Evolutionary conservation across 371 early-diverging fungal species (phyloP).

Genomic region (Mortierella sp.): DNA sequence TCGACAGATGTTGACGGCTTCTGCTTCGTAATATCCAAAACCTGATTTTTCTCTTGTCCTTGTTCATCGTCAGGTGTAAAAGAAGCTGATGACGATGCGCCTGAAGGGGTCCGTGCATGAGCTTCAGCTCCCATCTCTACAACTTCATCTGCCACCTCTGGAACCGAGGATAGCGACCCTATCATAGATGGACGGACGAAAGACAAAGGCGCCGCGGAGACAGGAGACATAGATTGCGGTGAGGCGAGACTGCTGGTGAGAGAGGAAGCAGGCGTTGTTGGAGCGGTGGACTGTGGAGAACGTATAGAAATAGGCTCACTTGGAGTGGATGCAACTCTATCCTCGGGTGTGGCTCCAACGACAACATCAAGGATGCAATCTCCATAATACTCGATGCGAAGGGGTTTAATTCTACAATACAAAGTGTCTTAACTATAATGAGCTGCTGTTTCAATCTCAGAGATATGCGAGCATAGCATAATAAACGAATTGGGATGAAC

Average conservation of each 20-base stretch:
- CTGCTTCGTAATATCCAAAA: neutral
- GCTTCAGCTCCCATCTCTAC: neutral
- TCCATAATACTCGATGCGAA: conserved; percentile 32
- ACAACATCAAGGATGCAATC: conserved; percentile 32
- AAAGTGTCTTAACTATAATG: neutral
- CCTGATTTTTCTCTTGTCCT: neutral
- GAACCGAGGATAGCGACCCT: conserved; percentile 11
- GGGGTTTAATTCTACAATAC: conserved; percentile 22
- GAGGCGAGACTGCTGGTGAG: conserved; percentile 12
- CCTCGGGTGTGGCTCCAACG: conserved; percentile 11
- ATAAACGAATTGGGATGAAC: neutral
- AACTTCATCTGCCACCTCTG: neutral
- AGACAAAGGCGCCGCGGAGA: conserved; percentile 22
- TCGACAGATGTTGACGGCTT: neutral
- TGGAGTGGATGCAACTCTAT: neutral
- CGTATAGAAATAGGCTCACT: conserved; percentile 23
- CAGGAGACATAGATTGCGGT: conserved; percentile 17
- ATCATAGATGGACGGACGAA: conserved; percentile 9
- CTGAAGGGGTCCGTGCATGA: conserved; percentile 1
- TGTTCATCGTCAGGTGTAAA: neutral
- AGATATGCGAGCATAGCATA: neutral
- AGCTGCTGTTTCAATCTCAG: neutral
- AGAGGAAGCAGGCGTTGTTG: conserved; percentile 20
- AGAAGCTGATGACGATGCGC: neutral
- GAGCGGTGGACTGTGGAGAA: conserved; percentile 19